Evolutionary conservation across 768 basidiomycete genomes (phyloP), one percentile per base, ranked within the genome.

Genomic region (Rhizopogon rudus): DNA sequence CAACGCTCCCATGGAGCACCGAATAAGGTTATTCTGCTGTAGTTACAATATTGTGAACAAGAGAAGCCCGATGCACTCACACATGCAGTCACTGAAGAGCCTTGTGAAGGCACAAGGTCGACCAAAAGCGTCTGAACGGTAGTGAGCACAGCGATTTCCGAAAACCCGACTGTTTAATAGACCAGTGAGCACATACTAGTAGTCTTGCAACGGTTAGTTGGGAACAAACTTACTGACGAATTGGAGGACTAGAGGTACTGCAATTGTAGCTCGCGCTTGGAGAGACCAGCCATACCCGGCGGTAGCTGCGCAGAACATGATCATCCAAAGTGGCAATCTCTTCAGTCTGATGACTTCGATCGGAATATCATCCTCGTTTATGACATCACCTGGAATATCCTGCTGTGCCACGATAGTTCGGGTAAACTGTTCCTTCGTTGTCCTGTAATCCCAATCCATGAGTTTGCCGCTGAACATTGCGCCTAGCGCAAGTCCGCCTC

Each of bases 401-500:
- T 61, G 58, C 55, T 67, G 64, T 12, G 65, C 59, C 14, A 31
- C 42, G 20, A 43, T 42, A 8, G 25, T 25, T 25, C 42, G n/a
- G 44, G 49, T 40, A 33, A 55, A 37, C 25, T 54, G 25, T 22
- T 39, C 13, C 14, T 35, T 73, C 42, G 70, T 72, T 57, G 61
- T 66, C 55, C 63, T 76, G 64, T 84, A 93, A 54, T 88, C 82
- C 58, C 69, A 68, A 61, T 92, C 86, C 5, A 90, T 65, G 13
- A 87, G 60, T 51, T 74, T 77, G 1, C 90, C 89, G 17, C 74
- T 81, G 1, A 76, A 42, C 14, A 72, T 65, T 12, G 81, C 79
- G 9, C 88, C 86, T 28, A 84, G 40, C 6, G 81, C 70, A 73
- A 85, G 83, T 0, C 90, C 91, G 9, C 81, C 77, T 6, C 88